Evolutionary conservation across 805 yeast genomes (phyloP).

Genomic region (Metschnikowia noctiluminum): DNA sequence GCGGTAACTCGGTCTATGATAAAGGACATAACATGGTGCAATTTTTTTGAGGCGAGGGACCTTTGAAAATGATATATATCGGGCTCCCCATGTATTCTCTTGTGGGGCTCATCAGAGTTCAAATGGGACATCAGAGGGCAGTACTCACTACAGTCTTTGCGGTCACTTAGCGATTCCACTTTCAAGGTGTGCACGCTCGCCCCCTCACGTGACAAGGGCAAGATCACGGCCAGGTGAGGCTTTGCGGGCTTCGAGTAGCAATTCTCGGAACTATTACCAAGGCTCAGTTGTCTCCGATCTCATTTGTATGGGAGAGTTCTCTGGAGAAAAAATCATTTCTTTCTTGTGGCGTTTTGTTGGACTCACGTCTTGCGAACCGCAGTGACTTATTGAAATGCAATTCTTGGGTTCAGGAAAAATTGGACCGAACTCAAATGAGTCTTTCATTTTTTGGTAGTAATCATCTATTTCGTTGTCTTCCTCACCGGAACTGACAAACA

Average conservation of each 20-base stretch:
- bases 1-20: slow-evolving; percentile 29
- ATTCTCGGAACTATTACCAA: neutral
- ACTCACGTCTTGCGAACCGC: slow-evolving; percentile 13
- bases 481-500: slow-evolving; percentile 14
- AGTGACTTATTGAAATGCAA: neutral
- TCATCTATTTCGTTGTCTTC: slow-evolving; percentile 8
- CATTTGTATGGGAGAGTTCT: slow-evolving; percentile 13
- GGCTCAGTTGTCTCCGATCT: slow-evolving; percentile 3
- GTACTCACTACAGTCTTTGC: no score
- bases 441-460: slow-evolving; percentile 4
- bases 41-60: slow-evolving; percentile 14
- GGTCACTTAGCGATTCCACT: no score
- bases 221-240: no score
- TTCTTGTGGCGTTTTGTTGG: slow-evolving; percentile 13
- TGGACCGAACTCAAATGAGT: slow-evolving; percentile 8
- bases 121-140: no score
- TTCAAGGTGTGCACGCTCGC: neutral
- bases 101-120: slow-evolving; percentile 4
- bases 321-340: slow-evolving; percentile 13
- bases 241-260: no score
- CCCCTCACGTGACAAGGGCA: neutral
- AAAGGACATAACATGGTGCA: slow-evolving; percentile 12
- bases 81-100: slow-evolving; percentile 9
- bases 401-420: slow-evolving; percentile 1
- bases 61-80: slow-evolving; percentile 12